Percentiles rank a stretch among this genome's conserved stretches.
These are phyloP conservation scores for Russula compacta DNA, from an alignment of 768 basidiomycete genomes.

Conservation along the genomic window DNA sequence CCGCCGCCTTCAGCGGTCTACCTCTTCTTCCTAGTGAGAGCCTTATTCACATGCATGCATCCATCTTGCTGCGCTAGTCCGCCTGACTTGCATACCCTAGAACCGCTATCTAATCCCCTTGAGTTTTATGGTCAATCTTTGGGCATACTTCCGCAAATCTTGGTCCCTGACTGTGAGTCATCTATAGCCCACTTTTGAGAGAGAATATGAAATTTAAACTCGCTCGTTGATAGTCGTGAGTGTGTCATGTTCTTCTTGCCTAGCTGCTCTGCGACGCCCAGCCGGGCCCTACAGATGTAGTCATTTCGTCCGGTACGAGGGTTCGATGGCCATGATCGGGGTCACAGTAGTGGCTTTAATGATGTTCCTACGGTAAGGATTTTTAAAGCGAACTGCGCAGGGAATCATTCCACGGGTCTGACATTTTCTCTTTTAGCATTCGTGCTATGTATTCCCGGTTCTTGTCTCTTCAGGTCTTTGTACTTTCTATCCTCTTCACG, in stretches of 20 bases:
- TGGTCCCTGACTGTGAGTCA: slow-evolving; percentile 19
- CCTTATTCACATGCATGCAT: background rate
- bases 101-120: slow-evolving; percentile 59
- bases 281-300: slow-evolving; percentile 12
- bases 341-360: slow-evolving; percentile 45
- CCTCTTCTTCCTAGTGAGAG: slow-evolving; percentile 32
- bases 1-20: slow-evolving; percentile 23
- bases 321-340: slow-evolving; percentile 42
- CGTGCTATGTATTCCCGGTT: slow-evolving; percentile 25
- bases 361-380: slow-evolving; percentile 45
- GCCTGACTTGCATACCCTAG: slow-evolving; percentile 25
- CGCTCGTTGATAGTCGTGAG: background rate
- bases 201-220: too few species aligned
- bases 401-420: background rate
- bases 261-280: background rate
- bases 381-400: too few species aligned
- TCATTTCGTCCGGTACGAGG: slow-evolving; percentile 29
- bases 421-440: slow-evolving; percentile 18
- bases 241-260: background rate
- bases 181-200: background rate
- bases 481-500: slow-evolving; percentile 28
- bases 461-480: slow-evolving; percentile 25
- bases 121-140: slow-evolving; percentile 50
- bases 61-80: background rate
- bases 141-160: slow-evolving; percentile 22